A percentile compares a stretch with the other conserved stretches of the same genome.
phyloP scores from a whole-genome alignment of 495 filamentous ascomycete species.

The Podospora pseudopauciseta region DNA sequence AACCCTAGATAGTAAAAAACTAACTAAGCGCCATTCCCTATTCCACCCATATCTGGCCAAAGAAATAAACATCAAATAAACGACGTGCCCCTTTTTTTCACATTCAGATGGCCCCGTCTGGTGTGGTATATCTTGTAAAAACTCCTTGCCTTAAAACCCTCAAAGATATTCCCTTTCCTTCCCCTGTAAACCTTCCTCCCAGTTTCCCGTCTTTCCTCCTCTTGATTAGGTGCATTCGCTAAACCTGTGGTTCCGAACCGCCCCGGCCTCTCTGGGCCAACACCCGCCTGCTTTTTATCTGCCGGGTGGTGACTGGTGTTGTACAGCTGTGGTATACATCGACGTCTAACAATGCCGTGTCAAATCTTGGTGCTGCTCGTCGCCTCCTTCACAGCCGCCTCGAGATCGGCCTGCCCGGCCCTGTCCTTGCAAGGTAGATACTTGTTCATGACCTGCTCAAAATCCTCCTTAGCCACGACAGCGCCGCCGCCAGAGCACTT shows the following conservation, averaged over 20 bases:
- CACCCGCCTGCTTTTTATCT: background rate
- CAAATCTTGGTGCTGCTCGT: background rate
- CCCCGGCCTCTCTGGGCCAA: background rate
- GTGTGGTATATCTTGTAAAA: background rate
- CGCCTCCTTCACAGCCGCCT: background rate
- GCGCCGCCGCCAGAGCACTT: constrained; percentile 90
- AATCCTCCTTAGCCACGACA: constrained; percentile 87
- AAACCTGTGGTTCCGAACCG: background rate
- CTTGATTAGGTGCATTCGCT: background rate
- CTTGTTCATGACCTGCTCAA: constrained; percentile 71
- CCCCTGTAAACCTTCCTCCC: background rate
- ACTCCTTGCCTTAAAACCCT: background rate
- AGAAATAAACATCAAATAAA: background rate
- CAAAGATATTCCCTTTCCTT: background rate
- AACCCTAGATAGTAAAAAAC: background rate
- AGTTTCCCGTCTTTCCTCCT: background rate
- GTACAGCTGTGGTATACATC: background rate
- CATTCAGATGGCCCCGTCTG: background rate
- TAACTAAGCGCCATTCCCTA: background rate
- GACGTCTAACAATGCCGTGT: background rate
- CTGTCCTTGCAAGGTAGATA: constrained; percentile 36
- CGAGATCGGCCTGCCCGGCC: constrained; percentile 8
- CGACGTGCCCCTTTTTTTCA: background rate
- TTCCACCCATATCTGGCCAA: background rate
- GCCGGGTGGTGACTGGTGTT: background rate